Base-by-base conservation (phyloP, 306 rosid genomes). In the Gleditsia sinensis region DNA sequence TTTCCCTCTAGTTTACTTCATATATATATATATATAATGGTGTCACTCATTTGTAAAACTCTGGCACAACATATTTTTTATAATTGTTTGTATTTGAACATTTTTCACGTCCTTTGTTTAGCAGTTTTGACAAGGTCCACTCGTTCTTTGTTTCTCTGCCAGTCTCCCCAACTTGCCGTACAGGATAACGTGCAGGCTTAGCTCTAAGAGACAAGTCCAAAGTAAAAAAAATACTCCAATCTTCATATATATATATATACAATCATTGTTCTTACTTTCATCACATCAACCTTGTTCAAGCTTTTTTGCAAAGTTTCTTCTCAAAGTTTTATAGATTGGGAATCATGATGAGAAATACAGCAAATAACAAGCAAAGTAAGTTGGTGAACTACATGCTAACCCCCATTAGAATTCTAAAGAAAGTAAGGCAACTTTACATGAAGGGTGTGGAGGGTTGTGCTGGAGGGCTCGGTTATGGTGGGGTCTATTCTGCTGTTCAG, bases 361-460 rank as follows among this genome's bases (percentile, higher is more conserved):
- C 57, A 43, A 59, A 33, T 27, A 77, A 46, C 48, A 71, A 59
- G 75, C 48, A 74, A 45, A 53, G 72, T 21, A 64, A 74, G 63
- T 43, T 74, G 3, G 67, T 72, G 82, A 62, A 58, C 60, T 55
- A 48, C 21, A 25, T 81, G 46, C 74, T 58, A 23, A 43, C 61
- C 63, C 92, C 89, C 54, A 12, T 85, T 2, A 70, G 85, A 68
- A 79, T 80, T 62, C 58, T 88, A 55, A 79, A 67, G 67, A 85
- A 62, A 78, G 88, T 77, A 55, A 81, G 78, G 33, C 30, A 84
- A 9, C 74, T 83, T 5, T 87, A 85, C 71, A 20, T 78, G 67
- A 85, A 78, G 68, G 71, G 83, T 5, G 0, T 85, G 71, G 19
- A 39, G 3, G 80, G 40, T 14, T 88, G 83, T 17, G 81, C 87